phyloP scores from a whole-genome alignment of 768 basidiomycete genomes.

The Tricholoma matsutake region DNA sequence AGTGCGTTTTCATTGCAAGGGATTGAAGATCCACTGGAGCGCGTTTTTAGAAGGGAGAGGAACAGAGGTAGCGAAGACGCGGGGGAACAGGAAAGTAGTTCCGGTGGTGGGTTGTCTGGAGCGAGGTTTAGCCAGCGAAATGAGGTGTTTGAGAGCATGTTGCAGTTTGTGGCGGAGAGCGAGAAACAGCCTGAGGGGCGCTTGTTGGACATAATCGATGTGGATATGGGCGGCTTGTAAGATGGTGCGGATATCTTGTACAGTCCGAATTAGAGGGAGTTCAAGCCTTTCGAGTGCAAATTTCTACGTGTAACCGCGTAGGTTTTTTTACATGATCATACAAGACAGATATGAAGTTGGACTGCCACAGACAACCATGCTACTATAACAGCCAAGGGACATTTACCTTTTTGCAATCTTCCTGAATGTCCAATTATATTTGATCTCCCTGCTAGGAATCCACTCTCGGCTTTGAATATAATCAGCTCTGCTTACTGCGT shows the following conservation, averaged over 20 bases:
- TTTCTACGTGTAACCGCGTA: no score
- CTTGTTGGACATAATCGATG: conserved; percentile 61
- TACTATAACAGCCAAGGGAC: no score
- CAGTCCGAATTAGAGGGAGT: not conserved
- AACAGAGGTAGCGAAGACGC: not conserved
- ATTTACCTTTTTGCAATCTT: no score
- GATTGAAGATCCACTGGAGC: conserved; percentile 25
- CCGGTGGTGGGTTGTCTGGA: conserved; percentile 32
- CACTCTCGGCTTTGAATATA: no score
- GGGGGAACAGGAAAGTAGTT: conserved; percentile 1
- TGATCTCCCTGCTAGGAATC: no score
- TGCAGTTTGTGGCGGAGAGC: conserved; percentile 59
- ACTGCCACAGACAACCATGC: no score
- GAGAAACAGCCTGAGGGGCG: conserved; percentile 67
- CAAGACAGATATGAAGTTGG: no score
- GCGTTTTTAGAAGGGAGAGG: conserved; percentile 19
- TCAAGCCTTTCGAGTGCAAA: no score
- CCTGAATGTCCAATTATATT: no score
- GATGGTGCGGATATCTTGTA: not conserved
- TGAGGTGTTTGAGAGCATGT: conserved; percentile 63
- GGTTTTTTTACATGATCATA: no score
- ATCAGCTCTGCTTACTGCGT: no score
- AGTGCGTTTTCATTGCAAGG: conserved; percentile 14
- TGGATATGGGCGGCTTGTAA: conserved; percentile 19
- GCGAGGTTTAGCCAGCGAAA: conserved; percentile 61